Conservation (phyloP, 768 basidiomycete genomes). For the Pleurotus ostreatus region DNA sequence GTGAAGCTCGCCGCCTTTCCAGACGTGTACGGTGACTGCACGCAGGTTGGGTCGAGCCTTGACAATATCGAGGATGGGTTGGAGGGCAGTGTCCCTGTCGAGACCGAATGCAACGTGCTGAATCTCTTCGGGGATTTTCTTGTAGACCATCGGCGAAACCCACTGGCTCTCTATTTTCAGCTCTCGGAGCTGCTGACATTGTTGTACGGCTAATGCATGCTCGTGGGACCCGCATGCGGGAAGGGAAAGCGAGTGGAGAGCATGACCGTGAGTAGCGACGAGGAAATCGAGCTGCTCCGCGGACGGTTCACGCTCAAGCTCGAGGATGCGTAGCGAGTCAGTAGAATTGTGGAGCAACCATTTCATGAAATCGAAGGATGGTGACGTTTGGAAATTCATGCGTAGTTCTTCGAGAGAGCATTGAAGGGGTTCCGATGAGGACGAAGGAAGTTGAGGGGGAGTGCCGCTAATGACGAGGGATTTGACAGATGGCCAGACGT, state of each 20-base stretch:
- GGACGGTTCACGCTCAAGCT: slow-evolving; percentile 60
- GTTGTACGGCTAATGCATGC: slow-evolving; percentile 39
- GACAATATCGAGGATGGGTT: slow-evolving; percentile 51
- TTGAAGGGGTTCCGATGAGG: slow-evolving; percentile 38
- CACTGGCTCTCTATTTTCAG: slow-evolving; percentile 55
- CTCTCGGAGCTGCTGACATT: slow-evolving; percentile 47
- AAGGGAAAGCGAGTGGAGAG: slow-evolving; percentile 51
- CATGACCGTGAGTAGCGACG: slow-evolving; percentile 41
- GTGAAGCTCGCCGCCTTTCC: slow-evolving; percentile 47
- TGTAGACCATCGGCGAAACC: slow-evolving; percentile 40
- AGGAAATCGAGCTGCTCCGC: slow-evolving; percentile 51
- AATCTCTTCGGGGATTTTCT: slow-evolving; percentile 42
- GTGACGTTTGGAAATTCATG: slow-evolving; percentile 63
- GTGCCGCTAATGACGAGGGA: slow-evolving; percentile 58
- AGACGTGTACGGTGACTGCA: slow-evolving; percentile 50
- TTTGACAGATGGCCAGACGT: slow-evolving; percentile 55
- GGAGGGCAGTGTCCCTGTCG: slow-evolving; percentile 50
- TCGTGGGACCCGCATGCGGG: slow-evolving; percentile 51
- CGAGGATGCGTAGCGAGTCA: slow-evolving; percentile 45
- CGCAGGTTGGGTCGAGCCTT: slow-evolving; percentile 40
- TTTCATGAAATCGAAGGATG: slow-evolving; percentile 57
- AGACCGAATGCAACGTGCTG: slow-evolving; percentile 60
- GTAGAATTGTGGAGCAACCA: slow-evolving; percentile 67
- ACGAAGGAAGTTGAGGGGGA: slow-evolving; percentile 44
- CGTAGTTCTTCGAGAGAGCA: slow-evolving; percentile 48